Base-by-base conservation (phyloP, 2,329 filamentous ascomycete genomes). In the Pseudopyrenochaeta lycopersici region DNA sequence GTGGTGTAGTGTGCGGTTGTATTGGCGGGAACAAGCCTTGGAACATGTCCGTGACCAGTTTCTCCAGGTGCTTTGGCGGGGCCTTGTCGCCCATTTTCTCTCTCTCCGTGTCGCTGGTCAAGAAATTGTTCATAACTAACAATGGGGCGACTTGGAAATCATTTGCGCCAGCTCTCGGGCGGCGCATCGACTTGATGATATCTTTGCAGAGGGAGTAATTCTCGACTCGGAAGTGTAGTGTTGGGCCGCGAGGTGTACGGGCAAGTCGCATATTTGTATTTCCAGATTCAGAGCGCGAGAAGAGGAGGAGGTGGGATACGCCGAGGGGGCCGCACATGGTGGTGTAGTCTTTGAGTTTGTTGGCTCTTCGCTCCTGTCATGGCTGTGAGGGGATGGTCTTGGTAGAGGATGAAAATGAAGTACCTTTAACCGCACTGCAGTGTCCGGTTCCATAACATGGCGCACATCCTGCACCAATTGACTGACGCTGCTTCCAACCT, bases 91-190 rank as follows among this genome's bases (percentile, higher is more conserved):
- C 71, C 10, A 75, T 40, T 15, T 50, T 45, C 41, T 71, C 69
- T n/a, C 71, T 57, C 17, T 69, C 63, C 7, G 61, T 49, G 17
- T 82, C 81, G 23, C 89, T 84, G 3, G 88, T 89, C 33, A 86
- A 85, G 76, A 99, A 97, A 76, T 97, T 97, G 80, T 99, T 99
- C 95, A 99, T 98, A 63, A 99, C 95, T 39, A 99, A 85, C 80
- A 98, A 78, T 58, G 95, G 95, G 6, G 95, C 88, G 38, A 88
- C 92, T 52, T 90, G 82, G 68, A 91, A 96, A 74, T 97, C 92
- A 73, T 94, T 70, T 41, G 70, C 94, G 59, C 90, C 91, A 42
- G 89, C 90, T 71, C 88, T 87, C 7, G 94, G 92, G 65, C 92
- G 90, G 76, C 90, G 92, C 79, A 96, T 87, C 12, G 91, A 88